phyloP scores from a whole-genome alignment of 2,329 filamentous ascomycete species.

The Rhynchosporium agropyri region DNA sequence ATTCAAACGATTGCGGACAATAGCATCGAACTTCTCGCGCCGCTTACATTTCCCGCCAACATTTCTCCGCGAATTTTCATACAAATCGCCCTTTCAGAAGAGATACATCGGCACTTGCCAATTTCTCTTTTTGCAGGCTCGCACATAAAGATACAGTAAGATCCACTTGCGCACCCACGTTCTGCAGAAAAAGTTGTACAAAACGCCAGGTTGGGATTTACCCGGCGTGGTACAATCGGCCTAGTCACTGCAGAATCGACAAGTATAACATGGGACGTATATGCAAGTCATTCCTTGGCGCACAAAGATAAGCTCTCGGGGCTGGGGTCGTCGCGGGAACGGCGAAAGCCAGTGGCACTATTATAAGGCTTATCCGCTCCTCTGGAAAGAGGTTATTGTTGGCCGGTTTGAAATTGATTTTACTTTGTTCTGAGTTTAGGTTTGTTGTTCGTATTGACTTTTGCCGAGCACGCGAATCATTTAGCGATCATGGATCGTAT shows the following conservation, averaged over 20 bases:
- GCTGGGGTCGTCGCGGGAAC: not conserved
- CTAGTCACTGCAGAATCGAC: not conserved
- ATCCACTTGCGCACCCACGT: constrained; percentile 8
- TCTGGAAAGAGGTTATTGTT: not conserved
- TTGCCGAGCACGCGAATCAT: not conserved
- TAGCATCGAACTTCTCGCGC: not conserved
- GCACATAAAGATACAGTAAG: not conserved
- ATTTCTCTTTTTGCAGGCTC: not conserved
- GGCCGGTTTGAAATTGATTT: no score
- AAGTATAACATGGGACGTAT: not conserved
- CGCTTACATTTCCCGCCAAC: not conserved
- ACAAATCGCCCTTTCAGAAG: not conserved
- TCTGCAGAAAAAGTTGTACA: not conserved
- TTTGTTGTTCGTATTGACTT: not conserved
- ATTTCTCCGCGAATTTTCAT: not conserved
- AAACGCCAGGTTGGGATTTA: not conserved
- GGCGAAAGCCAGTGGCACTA: not conserved
- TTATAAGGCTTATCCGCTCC: constrained; percentile 1
- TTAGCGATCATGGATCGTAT: not conserved
- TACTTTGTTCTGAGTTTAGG: no score
- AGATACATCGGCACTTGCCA: not conserved
- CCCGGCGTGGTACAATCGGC: constrained; percentile 2
- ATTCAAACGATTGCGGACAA: not conserved
- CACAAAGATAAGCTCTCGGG: not conserved
- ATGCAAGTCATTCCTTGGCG: constrained; percentile 14